phyloP scores from a whole-genome alignment of 768 basidiomycete genomes.

The Rhodotorula diobovata region DNA sequence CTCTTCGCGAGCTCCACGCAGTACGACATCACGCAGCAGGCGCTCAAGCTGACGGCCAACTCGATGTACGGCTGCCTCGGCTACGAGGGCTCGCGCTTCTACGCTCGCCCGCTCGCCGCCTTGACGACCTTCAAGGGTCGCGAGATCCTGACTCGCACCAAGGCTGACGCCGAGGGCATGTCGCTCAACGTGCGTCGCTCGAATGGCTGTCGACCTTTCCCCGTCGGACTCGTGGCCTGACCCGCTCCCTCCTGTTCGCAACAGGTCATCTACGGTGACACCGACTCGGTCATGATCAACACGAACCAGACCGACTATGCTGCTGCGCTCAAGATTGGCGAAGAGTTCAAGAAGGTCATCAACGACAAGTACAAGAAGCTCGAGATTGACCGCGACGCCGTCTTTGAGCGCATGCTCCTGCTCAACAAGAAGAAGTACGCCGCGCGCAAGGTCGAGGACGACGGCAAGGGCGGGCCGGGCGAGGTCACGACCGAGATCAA shows the following conservation, averaged over 20 bases:
- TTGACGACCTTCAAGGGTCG: constrained; percentile 96
- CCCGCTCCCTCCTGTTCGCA: too few species aligned
- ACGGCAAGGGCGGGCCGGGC: constrained; percentile 50
- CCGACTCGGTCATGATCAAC: constrained; percentile 97
- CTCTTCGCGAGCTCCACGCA: constrained; percentile 45
- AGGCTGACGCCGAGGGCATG: constrained; percentile 84
- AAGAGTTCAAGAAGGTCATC: constrained; percentile 88
- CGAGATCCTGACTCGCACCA: constrained; percentile 89
- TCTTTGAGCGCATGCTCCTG: constrained; percentile 85
- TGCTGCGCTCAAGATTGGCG: constrained; percentile 85
- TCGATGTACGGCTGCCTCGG: constrained; percentile 99
- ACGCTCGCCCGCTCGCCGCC: constrained; percentile 91
- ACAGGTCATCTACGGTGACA: constrained; percentile 97
- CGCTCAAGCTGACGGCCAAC: constrained; percentile 95
- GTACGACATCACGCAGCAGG: constrained; percentile 97
- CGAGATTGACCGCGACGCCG: constrained; percentile 91
- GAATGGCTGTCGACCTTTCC: too few species aligned
- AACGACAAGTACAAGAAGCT: constrained; percentile 92
- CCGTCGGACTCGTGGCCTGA: background rate
- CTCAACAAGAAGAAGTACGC: constrained; percentile 99
- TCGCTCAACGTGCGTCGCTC: constrained; percentile 78
- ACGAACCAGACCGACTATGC: constrained; percentile 83
- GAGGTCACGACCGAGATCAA: constrained; percentile 78
- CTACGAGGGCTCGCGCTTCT: constrained; percentile 94
- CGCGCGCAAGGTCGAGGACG: constrained; percentile 87